Percentiles rank a stretch among this genome's conserved stretches.
phyloP scores from a whole-genome alignment of 805 yeast species.

The Isabelozyma heimii region DNA sequence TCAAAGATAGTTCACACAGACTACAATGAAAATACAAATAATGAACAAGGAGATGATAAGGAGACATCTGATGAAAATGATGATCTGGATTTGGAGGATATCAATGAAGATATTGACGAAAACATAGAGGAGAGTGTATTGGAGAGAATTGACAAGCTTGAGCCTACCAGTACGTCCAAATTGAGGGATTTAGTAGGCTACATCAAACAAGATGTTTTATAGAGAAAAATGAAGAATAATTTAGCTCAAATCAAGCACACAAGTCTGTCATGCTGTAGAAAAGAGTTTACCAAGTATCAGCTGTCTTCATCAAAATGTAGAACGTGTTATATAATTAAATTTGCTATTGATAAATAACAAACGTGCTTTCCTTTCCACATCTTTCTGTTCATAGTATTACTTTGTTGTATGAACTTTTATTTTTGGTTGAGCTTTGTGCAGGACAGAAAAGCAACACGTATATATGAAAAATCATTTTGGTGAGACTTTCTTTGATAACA shows the following conservation, averaged over 20 bases:
- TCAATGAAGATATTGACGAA: constrained; percentile 19
- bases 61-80: constrained; percentile 11
- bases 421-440: not conserved
- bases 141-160: constrained; percentile 32
- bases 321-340: too few relatives aligned
- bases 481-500: not conserved
- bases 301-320: too few relatives aligned
- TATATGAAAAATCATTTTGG: not conserved
- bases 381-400: too few relatives aligned
- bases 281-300: too few relatives aligned
- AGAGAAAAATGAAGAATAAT: too few relatives aligned
- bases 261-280: too few relatives aligned
- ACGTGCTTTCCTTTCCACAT: too few relatives aligned
- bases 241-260: too few relatives aligned
- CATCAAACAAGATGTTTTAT: constrained; percentile 30
- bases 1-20: constrained; percentile 43
- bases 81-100: constrained; percentile 22
- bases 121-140: constrained; percentile 29
- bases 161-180: constrained; percentile 32
- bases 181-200: constrained; percentile 32
- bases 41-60: constrained; percentile 26
- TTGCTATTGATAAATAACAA: too few relatives aligned
- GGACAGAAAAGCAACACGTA: not conserved
- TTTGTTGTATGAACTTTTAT: too few relatives aligned
- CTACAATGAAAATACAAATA: constrained; percentile 20